Conservation (phyloP, 768 basidiomycete species). For the Phaffia tasmanica region DNA sequence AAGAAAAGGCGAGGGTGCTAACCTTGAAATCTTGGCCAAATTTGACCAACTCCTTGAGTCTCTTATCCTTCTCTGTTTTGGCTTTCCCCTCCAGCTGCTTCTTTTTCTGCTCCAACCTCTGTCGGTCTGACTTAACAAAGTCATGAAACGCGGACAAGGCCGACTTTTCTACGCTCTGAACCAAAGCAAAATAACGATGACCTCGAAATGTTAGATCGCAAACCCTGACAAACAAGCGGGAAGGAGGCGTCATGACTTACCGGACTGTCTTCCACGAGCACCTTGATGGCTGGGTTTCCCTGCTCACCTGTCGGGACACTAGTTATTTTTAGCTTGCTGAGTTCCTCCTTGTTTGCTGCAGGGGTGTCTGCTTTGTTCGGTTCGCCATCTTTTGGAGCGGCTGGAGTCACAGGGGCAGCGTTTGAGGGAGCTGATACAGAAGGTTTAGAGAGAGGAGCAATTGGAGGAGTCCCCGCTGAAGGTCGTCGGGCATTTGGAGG, state of each 20-base stretch:
- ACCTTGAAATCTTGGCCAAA: constrained; percentile 95
- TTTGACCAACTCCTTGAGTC: constrained; percentile 81
- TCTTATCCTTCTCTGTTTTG: constrained; percentile 89
- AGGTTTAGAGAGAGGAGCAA: background rate
- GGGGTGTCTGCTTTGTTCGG: background rate
- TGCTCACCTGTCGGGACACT: background rate
- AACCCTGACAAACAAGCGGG: background rate
- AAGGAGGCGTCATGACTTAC: background rate
- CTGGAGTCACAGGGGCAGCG: constrained; percentile 18
- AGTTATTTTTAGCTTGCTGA: background rate
- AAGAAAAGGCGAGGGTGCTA: constrained; percentile 26
- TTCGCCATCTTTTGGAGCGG: background rate
- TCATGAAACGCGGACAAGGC: constrained; percentile 62
- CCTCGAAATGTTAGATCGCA: background rate
- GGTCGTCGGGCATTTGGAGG: constrained; percentile 75
- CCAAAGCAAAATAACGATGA: background rate
- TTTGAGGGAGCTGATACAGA: background rate
- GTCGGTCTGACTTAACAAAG: constrained; percentile 84
- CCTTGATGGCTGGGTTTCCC: background rate
- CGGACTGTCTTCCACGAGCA: constrained; percentile 11
- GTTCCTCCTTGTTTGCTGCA: constrained; percentile 1
- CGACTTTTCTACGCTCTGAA: constrained; percentile 18
- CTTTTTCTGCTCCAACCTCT: constrained; percentile 79
- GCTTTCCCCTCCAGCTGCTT: constrained; percentile 53
- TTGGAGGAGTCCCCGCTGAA: background rate